Base-by-base conservation (phyloP, 768 basidiomycete genomes). In the Lactarius sp. region DNA sequence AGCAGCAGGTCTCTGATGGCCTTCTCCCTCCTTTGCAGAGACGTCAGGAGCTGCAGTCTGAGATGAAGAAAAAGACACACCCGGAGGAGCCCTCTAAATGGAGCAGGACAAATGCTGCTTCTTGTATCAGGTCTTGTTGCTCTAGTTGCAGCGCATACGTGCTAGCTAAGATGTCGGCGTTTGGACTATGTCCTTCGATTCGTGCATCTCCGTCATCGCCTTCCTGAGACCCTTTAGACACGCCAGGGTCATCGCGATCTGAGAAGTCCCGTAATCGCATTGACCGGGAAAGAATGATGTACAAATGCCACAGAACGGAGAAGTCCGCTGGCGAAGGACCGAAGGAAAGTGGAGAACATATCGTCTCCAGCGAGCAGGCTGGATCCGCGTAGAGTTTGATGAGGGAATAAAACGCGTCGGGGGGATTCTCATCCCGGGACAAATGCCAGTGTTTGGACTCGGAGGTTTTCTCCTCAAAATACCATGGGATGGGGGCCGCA, bases 261-360 rank as follows among this genome's bases (percentile, higher is more conserved):
- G 85, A 83, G 68, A 96, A 90, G 72, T 98, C 95, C 22, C 94
- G 83, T 42, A 89, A 76, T 33, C 87, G 80, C 76, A 97, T 85
- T 64, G 88, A 90, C 31, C 88, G 82, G 16, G 94, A 89, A 52
- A 98, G 77, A 39, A 98, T 77, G 59, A 94, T 83, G 73, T 96
- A 98, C 39, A 98, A 71, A 75, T 98, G 94, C 96, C 96, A 99
- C 7, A 90, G 81, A 60, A 97, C 77, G 22, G 92, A 84, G 72
- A 85, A 87, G 72, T 95, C 94, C n/a, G 85, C 74, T 0, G 88
- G 87, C 6, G 85, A 87, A 2, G 88, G 75, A 1, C 85, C 82
- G 67, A 90, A 92, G 27, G 90, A 90, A 8, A 86, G 76, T 0
- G 94, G 88, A 12, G 81, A 75, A 9, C 95, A 83, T 3, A 86